These are phyloP conservation scores for Elsinoe arachidis DNA, from an alignment of 2,329 filamentous ascomycete species.

Conservation along the genomic window DNA sequence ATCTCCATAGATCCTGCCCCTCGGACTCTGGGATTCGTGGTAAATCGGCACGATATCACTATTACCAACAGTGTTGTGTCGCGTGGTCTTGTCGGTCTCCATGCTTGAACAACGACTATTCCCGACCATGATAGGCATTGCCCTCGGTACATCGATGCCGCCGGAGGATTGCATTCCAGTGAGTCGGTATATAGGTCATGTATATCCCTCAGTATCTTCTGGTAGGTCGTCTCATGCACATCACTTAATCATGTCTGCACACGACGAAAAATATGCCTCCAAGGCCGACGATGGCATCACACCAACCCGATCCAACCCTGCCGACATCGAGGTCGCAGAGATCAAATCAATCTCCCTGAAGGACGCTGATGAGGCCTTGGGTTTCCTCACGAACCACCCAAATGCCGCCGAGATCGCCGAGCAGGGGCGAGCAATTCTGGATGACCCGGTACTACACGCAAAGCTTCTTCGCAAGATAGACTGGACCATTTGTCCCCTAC, in stretches of 20 bases:
- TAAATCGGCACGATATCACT: slow-evolving; percentile 4
- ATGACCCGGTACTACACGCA: slow-evolving; percentile 18
- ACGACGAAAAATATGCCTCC: not conserved
- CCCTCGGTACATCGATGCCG: not conserved
- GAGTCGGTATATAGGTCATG: not conserved
- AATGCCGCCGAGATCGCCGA: slow-evolving; percentile 24
- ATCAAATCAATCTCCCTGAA: slow-evolving; percentile 14
- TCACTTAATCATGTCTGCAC: not conserved
- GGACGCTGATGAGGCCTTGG: slow-evolving; percentile 31
- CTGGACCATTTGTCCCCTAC: slow-evolving; percentile 16
- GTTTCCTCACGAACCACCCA: slow-evolving; percentile 28
- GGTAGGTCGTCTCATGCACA: not conserved
- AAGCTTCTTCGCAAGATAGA: slow-evolving; percentile 25
- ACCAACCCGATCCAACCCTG: not conserved
- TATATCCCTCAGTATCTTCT: not conserved
- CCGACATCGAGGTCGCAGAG: slow-evolving; percentile 1
- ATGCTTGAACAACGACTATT: not conserved
- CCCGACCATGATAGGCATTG: not conserved
- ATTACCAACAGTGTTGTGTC: not conserved
- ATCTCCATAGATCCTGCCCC: not conserved
- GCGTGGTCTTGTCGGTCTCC: not conserved
- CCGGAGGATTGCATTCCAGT: too few relatives aligned
- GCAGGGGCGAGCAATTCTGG: slow-evolving; percentile 22
- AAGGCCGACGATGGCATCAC: not conserved
- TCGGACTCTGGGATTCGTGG: not conserved